phyloP scores from a whole-genome alignment of 352 stramenopile genomes.

The Globisporangium cystogenes region DNA sequence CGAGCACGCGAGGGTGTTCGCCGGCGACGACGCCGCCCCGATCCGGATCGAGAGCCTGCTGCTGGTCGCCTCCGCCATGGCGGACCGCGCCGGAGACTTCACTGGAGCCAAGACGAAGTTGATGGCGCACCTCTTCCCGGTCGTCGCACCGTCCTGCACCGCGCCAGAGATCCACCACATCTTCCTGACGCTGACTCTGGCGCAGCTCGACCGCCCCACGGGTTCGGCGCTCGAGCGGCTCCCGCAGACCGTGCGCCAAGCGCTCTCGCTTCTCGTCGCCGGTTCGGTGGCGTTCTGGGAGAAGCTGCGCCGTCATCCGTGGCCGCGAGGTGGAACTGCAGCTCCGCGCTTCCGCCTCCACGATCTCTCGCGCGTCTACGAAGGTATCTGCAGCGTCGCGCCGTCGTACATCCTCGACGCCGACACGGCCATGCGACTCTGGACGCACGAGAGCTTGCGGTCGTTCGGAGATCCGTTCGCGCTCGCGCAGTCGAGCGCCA shows the following conservation, averaged over 20 bases:
- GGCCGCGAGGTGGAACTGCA: neutral
- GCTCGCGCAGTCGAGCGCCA: neutral
- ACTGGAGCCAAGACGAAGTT: constrained; percentile 7
- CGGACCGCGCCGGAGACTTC: neutral
- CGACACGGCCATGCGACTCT: constrained; percentile 40
- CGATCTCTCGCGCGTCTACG: constrained; percentile 39
- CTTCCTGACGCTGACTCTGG: constrained; percentile 16
- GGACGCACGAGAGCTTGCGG: constrained; percentile 39
- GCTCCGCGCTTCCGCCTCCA: constrained; percentile 29
- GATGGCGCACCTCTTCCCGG: constrained; percentile 23
- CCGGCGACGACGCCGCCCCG: constrained; percentile 10
- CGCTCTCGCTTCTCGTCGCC: constrained; percentile 24
- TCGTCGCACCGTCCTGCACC: constrained; percentile 17
- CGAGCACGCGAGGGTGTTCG: constrained; percentile 24
- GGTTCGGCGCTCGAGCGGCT: constrained; percentile 8
- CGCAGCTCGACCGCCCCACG: constrained; percentile 9
- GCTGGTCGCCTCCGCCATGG: constrained; percentile 20
- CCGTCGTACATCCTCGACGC: constrained; percentile 27
- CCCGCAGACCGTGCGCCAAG: constrained; percentile 11
- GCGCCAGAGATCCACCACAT: constrained; percentile 28
- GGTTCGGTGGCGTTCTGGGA: constrained; percentile 53
- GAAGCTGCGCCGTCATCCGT: constrained; percentile 13
- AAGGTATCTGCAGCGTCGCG: constrained; percentile 35
- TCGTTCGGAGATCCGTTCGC: constrained; percentile 23
- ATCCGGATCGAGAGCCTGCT: constrained; percentile 30